These are phyloP conservation scores for Hypoxylon lienhwacheense DNA, from an alignment of 495 filamentous ascomycete genomes.

Conservation along the genomic window DNA sequence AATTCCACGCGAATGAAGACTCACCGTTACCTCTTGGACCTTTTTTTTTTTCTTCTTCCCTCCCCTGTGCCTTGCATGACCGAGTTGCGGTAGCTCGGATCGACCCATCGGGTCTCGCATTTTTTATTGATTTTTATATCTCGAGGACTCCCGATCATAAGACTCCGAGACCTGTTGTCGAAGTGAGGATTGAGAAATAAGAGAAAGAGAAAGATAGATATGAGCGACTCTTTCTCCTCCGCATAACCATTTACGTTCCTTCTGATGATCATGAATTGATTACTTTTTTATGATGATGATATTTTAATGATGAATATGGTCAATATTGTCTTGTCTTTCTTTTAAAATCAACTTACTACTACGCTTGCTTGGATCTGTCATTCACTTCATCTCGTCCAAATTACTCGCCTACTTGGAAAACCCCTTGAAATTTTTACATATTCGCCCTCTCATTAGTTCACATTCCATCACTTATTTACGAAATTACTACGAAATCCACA, in stretches of 20 bases:
- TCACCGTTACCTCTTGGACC: constrained; percentile 15
- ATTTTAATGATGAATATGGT: constrained; percentile 14
- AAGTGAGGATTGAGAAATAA: constrained; percentile 13
- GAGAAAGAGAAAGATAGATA: constrained; percentile 13
- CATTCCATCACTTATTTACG: constrained; percentile 13
- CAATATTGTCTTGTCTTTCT: constrained; percentile 27
- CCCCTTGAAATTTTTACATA: constrained; percentile 2
- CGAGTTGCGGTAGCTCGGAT: constrained; percentile 20
- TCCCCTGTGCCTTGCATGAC: constrained; percentile 34
- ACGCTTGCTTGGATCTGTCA: constrained; percentile 18
- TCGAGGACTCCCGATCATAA: constrained; percentile 23
- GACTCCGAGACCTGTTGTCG: constrained; percentile 1
- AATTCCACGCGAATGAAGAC: constrained; percentile 18
- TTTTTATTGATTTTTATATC: constrained; percentile 27
- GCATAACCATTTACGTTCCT: constrained; percentile 14
- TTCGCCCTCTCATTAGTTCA: background rate
- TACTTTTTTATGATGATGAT: constrained; percentile 26
- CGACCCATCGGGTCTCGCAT: constrained; percentile 13
- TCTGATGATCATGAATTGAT: constrained; percentile 18
- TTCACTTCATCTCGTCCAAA: constrained; percentile 18
- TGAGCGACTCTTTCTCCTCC: constrained; percentile 8
- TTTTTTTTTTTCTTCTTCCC: constrained; percentile 10
- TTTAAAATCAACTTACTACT: constrained; percentile 27
- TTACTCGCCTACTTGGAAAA: constrained; percentile 6
- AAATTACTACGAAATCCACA: background rate